A percentile compares a stretch with the other conserved stretches of the same genome.
phyloP scores from a whole-genome alignment of 495 filamentous ascomycete genomes.

The Penicillium chermesinum region DNA sequence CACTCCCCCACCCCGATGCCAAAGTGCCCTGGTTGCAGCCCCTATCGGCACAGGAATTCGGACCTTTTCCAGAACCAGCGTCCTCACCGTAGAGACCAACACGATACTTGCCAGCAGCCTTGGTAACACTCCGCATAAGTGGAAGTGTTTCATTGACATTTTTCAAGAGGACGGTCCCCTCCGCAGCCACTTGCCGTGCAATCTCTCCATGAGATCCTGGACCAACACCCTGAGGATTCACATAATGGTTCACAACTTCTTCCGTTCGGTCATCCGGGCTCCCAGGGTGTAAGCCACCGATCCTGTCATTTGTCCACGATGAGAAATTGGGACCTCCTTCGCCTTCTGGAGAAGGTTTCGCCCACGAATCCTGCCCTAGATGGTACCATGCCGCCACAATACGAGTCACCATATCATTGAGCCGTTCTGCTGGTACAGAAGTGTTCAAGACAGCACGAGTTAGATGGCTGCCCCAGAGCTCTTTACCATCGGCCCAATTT shows the following conservation, averaged over 20 bases:
- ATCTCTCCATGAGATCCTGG: constrained; percentile 62
- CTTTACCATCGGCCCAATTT: constrained; percentile 67
- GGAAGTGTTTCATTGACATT: constrained; percentile 63
- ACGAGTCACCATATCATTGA: constrained; percentile 92
- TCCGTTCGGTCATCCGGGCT: constrained; percentile 49
- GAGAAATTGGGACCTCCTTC: constrained; percentile 84
- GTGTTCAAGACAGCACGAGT: constrained; percentile 75
- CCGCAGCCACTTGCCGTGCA: constrained; percentile 68
- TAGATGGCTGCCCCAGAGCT: constrained; percentile 75
- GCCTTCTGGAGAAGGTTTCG: constrained; percentile 48
- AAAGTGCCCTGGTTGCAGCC: constrained; percentile 81
- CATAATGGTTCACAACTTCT: constrained; percentile 69
- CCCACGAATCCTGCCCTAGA: constrained; percentile 71
- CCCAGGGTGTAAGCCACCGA: constrained; percentile 60
- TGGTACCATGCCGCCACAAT: constrained; percentile 94
- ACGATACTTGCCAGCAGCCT: constrained; percentile 38
- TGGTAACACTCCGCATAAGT: constrained; percentile 50
- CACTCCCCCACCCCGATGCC: constrained; percentile 84
- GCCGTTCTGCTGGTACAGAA: constrained; percentile 70
- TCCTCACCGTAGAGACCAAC: constrained; percentile 86
- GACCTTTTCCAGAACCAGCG: constrained; percentile 61
- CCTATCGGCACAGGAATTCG: constrained; percentile 72
- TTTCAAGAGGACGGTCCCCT: constrained; percentile 83
- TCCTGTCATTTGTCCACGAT: constrained; percentile 72
- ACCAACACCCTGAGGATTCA: constrained; percentile 61